Percentiles rank a stretch among this genome's conserved stretches.
Evolutionary conservation across 441 rosid species (phyloP).

Genomic region (Arabidopsis lyrata): DNA sequence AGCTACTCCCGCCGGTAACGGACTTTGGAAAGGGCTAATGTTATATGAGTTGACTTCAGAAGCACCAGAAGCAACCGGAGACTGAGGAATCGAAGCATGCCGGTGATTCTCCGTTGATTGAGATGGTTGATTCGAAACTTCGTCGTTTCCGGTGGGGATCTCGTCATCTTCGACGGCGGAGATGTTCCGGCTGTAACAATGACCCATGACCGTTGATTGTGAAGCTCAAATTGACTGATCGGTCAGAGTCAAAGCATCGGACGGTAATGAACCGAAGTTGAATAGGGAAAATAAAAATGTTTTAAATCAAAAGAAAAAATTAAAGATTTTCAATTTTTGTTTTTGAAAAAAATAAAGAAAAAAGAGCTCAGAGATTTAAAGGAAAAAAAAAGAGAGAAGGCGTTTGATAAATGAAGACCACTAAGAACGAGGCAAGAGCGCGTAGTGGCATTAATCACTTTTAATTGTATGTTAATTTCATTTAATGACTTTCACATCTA

Average conservation of each 20-base stretch:
- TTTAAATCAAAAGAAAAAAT: conserved; percentile 4
- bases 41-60: conserved; percentile 49
- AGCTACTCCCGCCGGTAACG: conserved; percentile 67
- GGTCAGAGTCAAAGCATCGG: conserved; percentile 48
- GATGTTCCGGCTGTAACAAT: conserved; percentile 70
- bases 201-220: conserved; percentile 61
- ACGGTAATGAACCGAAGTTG: conserved; percentile 38
- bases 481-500: conserved; percentile 11
- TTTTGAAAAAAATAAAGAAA: neutral
- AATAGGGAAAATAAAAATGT: conserved; percentile 10
- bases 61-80: conserved; percentile 39
- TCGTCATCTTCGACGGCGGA: conserved; percentile 48
- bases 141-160: conserved; percentile 37
- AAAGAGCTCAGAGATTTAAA: conserved; percentile 16
- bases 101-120: conserved; percentile 20
- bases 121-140: conserved; percentile 41
- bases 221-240: conserved; percentile 35
- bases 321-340: neutral
- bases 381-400: conserved; percentile 20
- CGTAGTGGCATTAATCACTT: conserved; percentile 32
- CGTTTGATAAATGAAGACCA: conserved; percentile 19
- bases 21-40: conserved; percentile 72
- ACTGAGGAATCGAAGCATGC: conserved; percentile 29
- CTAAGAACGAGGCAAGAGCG: conserved; percentile 20
- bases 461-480: conserved; percentile 39